Evolutionary conservation across 2,329 filamentous ascomycete species (phyloP).

Genomic region (Fusarium sp.): DNA sequence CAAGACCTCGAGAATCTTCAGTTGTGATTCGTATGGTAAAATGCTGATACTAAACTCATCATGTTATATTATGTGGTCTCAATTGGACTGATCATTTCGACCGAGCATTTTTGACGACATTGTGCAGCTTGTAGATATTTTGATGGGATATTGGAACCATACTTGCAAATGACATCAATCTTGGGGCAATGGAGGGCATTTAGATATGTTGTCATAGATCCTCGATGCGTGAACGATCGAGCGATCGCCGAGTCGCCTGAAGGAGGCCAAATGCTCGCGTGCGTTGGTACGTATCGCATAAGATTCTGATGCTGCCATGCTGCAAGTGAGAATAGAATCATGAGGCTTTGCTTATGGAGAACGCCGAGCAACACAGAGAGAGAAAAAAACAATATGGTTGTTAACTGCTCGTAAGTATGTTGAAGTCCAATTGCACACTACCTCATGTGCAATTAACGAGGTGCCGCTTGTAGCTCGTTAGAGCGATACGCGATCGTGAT

Average conservation of each 20-base stretch:
- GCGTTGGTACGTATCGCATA: not conserved
- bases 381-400: too few relatives aligned
- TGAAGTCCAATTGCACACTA: not conserved
- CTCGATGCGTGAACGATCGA: constrained; percentile 7
- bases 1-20: not conserved
- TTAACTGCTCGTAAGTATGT: too few relatives aligned
- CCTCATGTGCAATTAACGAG: constrained; percentile 26
- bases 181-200: constrained; percentile 12
- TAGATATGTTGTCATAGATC: constrained; percentile 5
- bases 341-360: not conserved
- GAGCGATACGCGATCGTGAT: constrained; percentile 14
- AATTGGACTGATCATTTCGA: too few relatives aligned
- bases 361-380: not conserved
- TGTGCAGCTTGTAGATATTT: not conserved
- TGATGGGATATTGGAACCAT: not conserved
- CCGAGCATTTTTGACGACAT: too few relatives aligned
- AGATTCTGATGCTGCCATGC: constrained; percentile 4
- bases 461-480: constrained; percentile 8
- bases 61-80: not conserved
- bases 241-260: constrained; percentile 2
- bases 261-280: not conserved
- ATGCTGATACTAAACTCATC: not conserved
- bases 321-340: constrained; percentile 25
- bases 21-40: not conserved
- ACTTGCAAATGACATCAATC: constrained; percentile 20